Base-by-base conservation (phyloP, 306 rosid species). In the Spatholobus suberectus region DNA sequence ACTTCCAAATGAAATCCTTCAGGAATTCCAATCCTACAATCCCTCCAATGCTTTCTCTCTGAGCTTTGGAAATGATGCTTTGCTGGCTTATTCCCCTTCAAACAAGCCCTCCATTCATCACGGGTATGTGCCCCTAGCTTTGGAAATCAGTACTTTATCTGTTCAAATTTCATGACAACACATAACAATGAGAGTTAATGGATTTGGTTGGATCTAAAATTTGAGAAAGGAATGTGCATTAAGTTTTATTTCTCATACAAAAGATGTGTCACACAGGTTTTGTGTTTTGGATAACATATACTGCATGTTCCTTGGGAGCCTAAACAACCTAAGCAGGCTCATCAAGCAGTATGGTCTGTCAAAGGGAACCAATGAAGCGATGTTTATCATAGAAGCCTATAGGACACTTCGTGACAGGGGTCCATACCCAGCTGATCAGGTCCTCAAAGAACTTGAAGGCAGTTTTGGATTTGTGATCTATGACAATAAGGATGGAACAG, bases 401-500 rank as follows among this genome's bases (percentile, higher is more conserved):
- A 80, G 91, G 89, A 95, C 98, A 21, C 96, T 95, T 20, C 91
- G 98, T 0, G 99, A 95, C 32, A 84, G 99, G 8, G 94, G 96
- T 18, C 99, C 97, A 0, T 95, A 95, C 84, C 99, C 98, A 0
- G 99, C 99, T 15, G 98, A 95, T 85, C 98, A 95, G 79, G 99
- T 95, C 76, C 91, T 95, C 14, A 93, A 92, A 69, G 96, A 92
- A 17, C 91, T 95, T 17, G 99, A 95, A 21, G 99, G 98, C 14
- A 87, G 77, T 73, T 95, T 93, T 82, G 98, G 90, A 51, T 95
- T 95, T 83, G 88, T 95, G n/a, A 82, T 95, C 72, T 92, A 85
- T 73, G 99, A 95, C 44, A 58, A 76, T 81, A 90, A 89, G 75
- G 73, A 89, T 8, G 83, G 86, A 79, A 84, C 93, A 1, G 94